Conservation (phyloP, 805 yeast genomes). For the Isabelozyma heimii region DNA sequence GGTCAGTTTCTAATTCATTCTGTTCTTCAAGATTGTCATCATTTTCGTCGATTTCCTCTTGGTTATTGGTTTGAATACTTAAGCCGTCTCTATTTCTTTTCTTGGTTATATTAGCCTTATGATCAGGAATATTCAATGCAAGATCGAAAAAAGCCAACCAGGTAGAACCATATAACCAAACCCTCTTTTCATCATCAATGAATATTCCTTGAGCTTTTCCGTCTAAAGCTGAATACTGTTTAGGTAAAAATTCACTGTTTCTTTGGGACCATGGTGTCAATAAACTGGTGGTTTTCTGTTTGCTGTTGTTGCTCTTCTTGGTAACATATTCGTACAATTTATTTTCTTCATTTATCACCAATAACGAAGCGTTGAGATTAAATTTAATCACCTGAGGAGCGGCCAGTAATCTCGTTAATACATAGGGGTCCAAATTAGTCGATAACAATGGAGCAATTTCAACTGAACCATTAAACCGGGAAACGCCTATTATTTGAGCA, state of each 20-base stretch:
- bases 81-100: constrained; percentile 47
- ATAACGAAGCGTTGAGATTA: constrained; percentile 47
- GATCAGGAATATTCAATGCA: constrained; percentile 50
- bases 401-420: constrained; percentile 58
- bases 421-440: constrained; percentile 19
- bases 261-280: constrained; percentile 77
- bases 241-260: constrained; percentile 75
- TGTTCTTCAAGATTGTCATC: constrained; percentile 21
- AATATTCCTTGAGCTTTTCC: constrained; percentile 78
- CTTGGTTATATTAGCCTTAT: constrained; percentile 26
- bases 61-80: constrained; percentile 23
- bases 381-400: constrained; percentile 63
- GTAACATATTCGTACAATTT: constrained; percentile 67
- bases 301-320: constrained; percentile 11
- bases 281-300: constrained; percentile 17
- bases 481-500: constrained; percentile 48
- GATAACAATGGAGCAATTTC: constrained; percentile 43
- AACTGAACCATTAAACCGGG: constrained; percentile 65
- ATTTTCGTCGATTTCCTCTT: constrained; percentile 20
- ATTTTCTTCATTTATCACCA: constrained; percentile 72
- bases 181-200: constrained; percentile 41
- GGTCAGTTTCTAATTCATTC: constrained; percentile 11
- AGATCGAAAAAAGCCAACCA: constrained; percentile 81
- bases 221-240: constrained; percentile 50
- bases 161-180: constrained; percentile 86